Base-by-base conservation (phyloP, 306 rosid species). In the Astragalus membranaceus region DNA sequence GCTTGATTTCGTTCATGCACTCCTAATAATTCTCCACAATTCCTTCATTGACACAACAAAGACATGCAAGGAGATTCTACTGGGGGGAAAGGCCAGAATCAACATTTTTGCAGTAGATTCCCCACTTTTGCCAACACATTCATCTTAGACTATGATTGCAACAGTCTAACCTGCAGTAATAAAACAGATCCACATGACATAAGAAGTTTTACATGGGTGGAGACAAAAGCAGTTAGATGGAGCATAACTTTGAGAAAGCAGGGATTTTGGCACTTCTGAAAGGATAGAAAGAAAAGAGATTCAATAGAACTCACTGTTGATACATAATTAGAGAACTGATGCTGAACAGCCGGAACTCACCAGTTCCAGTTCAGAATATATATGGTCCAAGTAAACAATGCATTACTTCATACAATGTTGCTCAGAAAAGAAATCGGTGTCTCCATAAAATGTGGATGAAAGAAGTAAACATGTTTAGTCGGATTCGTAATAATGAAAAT, bases 1-100 rank as follows among this genome's bases (percentile, higher is more conserved):
- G 54, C 36, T 65, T 43, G 62, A 36, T 71, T 75, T 75, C 62
- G 69, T 70, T 70, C 54, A 33, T 1, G 32, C 33, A 14, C 71
- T 17, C 69, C 57, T 23, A 33, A 41, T 16, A 70, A 20, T 47
- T 66, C 53, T 66, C 43, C 48, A 14, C 54, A 36, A 9, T 13
- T 58, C 55, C 36, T 67, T 57, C 61, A 33, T 35, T 10, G 47
- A 46, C 67, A 75, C 8, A 8, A 33, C 67, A 75, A 8, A 8
- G 33, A 36, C 74, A 47, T 35, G 49, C 59, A 54, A 30, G 11
- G 49, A 13, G 71, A 65, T 12, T 33, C 17, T 55, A 10, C 73
- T 66, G 4, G 15, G 20, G 42, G 60, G 67, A 55, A 55, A 33
- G 51, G 39, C 23, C 66, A 55, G 55, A 23, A 56, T 56, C 68